phyloP scores from a whole-genome alignment of 257 asterid genomes.

The Salvia hispanica region DNA sequence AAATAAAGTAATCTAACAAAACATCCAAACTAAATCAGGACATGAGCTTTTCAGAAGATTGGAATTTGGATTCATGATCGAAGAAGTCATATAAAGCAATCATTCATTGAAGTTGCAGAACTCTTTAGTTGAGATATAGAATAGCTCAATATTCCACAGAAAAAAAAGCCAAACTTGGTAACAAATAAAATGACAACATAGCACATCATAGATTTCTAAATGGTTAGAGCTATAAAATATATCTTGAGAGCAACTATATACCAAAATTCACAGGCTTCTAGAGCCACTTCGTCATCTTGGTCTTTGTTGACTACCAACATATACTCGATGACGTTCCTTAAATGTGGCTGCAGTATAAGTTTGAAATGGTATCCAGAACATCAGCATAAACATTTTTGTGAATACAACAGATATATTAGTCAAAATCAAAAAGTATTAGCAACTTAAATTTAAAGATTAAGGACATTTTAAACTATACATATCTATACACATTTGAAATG shows the following conservation, averaged over 20 bases:
- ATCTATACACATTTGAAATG: constrained; percentile 14
- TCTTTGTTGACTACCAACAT: constrained; percentile 91
- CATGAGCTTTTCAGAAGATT: neutral
- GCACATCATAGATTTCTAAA: constrained; percentile 33
- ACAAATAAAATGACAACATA: constrained; percentile 2
- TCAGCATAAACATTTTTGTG: neutral
- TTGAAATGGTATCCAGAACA: constrained; percentile 38
- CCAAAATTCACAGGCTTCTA: constrained; percentile 99
- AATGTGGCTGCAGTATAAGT: constrained; percentile 75
- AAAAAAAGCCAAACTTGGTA: constrained; percentile 23
- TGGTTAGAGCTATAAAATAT: constrained; percentile 44
- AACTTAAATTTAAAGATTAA: neutral
- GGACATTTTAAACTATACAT: neutral
- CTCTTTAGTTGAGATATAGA: neutral
- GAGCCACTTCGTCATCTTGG: constrained; percentile 91
- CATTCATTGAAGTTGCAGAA: neutral
- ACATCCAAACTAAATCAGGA: neutral
- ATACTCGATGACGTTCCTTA: constrained; percentile 81
- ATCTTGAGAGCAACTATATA: constrained; percentile 27
- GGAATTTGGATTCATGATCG: neutral
- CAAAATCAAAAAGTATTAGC: constrained; percentile 3
- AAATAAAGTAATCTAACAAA: constrained; percentile 8
- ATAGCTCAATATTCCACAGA: constrained; percentile 2
- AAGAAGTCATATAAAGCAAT: constrained; percentile 1
- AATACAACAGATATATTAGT: constrained; percentile 7